These are phyloP conservation scores for Aspergillus bertholletiae DNA, from an alignment of 495 filamentous ascomycete genomes.

Conservation along the genomic window DNA sequence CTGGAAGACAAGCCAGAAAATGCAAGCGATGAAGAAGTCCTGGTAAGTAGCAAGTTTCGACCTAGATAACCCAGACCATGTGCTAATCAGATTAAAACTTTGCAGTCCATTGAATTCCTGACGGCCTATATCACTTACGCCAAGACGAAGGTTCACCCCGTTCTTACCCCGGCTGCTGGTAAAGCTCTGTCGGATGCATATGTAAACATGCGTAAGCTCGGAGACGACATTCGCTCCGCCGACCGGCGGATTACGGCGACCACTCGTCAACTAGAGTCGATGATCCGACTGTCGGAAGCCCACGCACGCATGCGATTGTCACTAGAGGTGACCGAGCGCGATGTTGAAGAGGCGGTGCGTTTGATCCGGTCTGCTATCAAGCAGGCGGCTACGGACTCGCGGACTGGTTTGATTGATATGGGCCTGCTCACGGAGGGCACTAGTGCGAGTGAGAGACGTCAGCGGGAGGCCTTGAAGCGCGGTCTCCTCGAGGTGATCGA, in stretches of 20 bases:
- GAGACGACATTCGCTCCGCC: slow-evolving; percentile 86
- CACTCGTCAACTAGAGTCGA: slow-evolving; percentile 90
- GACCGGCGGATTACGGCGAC: slow-evolving; percentile 98
- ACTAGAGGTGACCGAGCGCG: slow-evolving; percentile 66
- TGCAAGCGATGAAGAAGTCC: slow-evolving; percentile 68
- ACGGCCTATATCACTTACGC: slow-evolving; percentile 98
- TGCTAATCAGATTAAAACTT: slow-evolving; percentile 5
- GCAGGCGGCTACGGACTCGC: slow-evolving; percentile 86
- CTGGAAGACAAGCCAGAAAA: slow-evolving; percentile 89
- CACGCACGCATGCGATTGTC: slow-evolving; percentile 96
- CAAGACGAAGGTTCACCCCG: slow-evolving; percentile 78
- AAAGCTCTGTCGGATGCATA: slow-evolving; percentile 81
- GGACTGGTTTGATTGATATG: slow-evolving; percentile 97
- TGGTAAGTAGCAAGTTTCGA: slow-evolving; percentile 54
- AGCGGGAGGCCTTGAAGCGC: slow-evolving; percentile 80
- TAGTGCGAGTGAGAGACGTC: slow-evolving; percentile 73
- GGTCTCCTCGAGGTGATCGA: slow-evolving; percentile 72
- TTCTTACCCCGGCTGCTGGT: slow-evolving; percentile 71
- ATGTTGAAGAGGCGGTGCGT: slow-evolving; percentile 88
- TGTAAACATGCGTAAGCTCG: slow-evolving; percentile 92
- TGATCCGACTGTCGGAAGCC: slow-evolving; percentile 94
- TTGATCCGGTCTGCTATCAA: slow-evolving; percentile 94
- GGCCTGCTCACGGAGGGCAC: slow-evolving; percentile 88
- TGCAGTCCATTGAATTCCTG: slow-evolving; percentile 85
- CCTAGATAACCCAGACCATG: background rate